Base-by-base conservation (phyloP, 352 stramenopile species). In the Phytopythium sindhum region DNA sequence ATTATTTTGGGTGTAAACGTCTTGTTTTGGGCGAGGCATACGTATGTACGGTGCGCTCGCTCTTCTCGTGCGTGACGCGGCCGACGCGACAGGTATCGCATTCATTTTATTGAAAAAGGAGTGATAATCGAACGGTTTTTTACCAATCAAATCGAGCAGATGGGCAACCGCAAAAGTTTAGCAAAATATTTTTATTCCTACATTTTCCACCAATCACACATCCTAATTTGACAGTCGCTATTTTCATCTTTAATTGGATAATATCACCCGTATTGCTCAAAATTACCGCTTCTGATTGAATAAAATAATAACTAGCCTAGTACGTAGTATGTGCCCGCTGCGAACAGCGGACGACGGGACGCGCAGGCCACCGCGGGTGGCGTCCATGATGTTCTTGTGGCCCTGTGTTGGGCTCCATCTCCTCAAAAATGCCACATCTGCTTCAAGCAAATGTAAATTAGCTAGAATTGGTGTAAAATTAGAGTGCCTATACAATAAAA, bases 331-430 rank as follows among this genome's bases (percentile, higher is more conserved):
- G n/a, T n/a, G n/a, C n/a, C n/a, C n/a, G n/a, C n/a, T n/a, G n/a
- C n/a, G n/a, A n/a, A n/a, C n/a, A n/a, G n/a, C n/a, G n/a, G n/a
- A n/a, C n/a, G 57, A 64, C 14, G 64, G 67, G 9, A 69, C 53
- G 7, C 60, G 59, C 35, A 89, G 59, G 29, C 80, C 83, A 4
- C 89, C 81, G 39, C 84, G 79, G n/a, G 90, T 82, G 2, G 95
- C 95, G 69, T 98, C 93, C 60, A 93, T 79, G 44, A 99, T 80
- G 77, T 98, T 97, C 47, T 86, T 74, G 66, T 98, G 92, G 23
- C 96, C 93, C 57, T 87, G 75, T 14, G 54, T 50, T 60, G 54
- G 33, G 35, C 54, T 21, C n/a, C n/a, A n/a, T n/a, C 26, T 29
- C 45, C 8, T 17, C 39, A 1, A 39, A 7, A 19, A 29, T 48